phyloP scores from a whole-genome alignment of 2,329 filamentous ascomycete species.

The Colletotrichum cereale region DNA sequence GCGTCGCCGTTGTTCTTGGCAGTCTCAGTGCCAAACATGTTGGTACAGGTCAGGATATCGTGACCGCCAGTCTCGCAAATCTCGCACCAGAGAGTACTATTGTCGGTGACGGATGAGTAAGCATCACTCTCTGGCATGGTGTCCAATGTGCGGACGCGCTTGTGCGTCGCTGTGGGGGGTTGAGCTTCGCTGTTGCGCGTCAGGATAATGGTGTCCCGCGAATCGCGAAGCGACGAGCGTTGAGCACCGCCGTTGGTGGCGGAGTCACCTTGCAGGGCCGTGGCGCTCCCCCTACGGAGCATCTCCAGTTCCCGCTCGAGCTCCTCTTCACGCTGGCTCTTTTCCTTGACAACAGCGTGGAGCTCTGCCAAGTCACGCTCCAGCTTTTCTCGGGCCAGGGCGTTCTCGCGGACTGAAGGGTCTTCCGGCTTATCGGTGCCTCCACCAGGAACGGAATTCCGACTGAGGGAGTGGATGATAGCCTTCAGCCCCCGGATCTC shows the following conservation, averaged over 20 bases:
- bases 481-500: constrained; percentile 97
- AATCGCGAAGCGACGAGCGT: constrained; percentile 73
- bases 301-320: constrained; percentile 84
- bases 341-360: constrained; percentile 78
- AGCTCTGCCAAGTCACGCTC: constrained; percentile 86
- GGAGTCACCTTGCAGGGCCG: constrained; percentile 14
- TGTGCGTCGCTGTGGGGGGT: constrained; percentile 61
- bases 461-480: constrained; percentile 95
- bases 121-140: constrained; percentile 79
- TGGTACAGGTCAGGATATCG: constrained; percentile 93
- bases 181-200: constrained; percentile 63
- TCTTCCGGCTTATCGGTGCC: constrained; percentile 50
- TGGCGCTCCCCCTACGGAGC: constrained; percentile 62
- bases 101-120: constrained; percentile 78
- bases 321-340: constrained; percentile 82
- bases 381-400: constrained; percentile 75
- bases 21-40: constrained; percentile 77
- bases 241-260: constrained; percentile 61
- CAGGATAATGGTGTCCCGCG: constrained; percentile 73
- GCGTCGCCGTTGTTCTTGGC: constrained; percentile 49
- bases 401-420: constrained; percentile 53
- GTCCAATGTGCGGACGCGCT: constrained; percentile 69
- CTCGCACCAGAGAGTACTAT: constrained; percentile 87
- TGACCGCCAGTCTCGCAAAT: constrained; percentile 94
- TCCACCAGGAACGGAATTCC: constrained; percentile 72